These are phyloP conservation scores for Nigrospora oryzae DNA, from an alignment of 2,329 filamentous ascomycete genomes.

Conservation along the genomic window DNA sequence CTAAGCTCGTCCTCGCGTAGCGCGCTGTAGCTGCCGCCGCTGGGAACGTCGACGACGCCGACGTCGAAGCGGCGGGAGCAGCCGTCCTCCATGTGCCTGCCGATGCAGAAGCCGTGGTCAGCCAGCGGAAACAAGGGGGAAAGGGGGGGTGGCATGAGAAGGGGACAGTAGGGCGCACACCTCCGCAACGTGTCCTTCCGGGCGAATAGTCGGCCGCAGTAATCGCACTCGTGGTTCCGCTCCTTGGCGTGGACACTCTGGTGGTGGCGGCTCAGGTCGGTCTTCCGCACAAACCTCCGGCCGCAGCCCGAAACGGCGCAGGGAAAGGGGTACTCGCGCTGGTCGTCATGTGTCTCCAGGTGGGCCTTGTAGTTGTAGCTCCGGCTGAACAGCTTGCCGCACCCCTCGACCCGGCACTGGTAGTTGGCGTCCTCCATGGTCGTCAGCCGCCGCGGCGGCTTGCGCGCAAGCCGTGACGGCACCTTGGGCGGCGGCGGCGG, in stretches of 20 bases:
- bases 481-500: constrained; percentile 20
- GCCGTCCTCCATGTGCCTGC: constrained; percentile 68
- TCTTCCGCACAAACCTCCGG: constrained; percentile 74
- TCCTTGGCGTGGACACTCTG: constrained; percentile 67
- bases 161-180: constrained; percentile 43
- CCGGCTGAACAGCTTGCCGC: constrained; percentile 71
- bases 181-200: constrained; percentile 77
- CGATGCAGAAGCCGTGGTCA: background rate
- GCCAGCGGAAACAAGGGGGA: background rate
- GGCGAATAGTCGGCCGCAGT: constrained; percentile 64
- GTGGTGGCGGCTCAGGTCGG: constrained; percentile 60
- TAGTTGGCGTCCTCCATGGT: constrained; percentile 64
- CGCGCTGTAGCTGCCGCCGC: constrained; percentile 10
- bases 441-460: constrained; percentile 41
- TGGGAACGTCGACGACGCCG: constrained; percentile 36
- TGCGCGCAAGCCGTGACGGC: constrained; percentile 13
- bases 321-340: constrained; percentile 60
- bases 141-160: constrained; percentile 1
- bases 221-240: constrained; percentile 60
- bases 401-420: constrained; percentile 59
- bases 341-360: constrained; percentile 73
- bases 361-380: constrained; percentile 85
- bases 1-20: constrained; percentile 6
- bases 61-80: constrained; percentile 61
- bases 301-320: constrained; percentile 59